These are phyloP conservation scores for Tilletia walkeri DNA, from an alignment of 1,284 basidiomycete species.

Conservation along the genomic window DNA sequence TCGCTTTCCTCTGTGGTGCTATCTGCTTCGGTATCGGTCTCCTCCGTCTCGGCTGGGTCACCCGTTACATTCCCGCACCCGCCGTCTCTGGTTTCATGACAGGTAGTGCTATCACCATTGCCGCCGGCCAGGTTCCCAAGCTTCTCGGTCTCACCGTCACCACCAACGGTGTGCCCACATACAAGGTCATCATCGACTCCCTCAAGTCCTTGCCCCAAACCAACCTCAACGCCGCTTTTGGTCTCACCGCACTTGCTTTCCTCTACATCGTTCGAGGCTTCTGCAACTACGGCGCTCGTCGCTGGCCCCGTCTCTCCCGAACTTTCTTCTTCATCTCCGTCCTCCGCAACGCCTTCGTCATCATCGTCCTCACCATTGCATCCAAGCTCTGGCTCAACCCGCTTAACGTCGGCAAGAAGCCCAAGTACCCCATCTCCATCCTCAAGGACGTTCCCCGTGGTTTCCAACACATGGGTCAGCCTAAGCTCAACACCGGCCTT, in stretches of 20 bases:
- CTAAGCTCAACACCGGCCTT: constrained; percentile 67
- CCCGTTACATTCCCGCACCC: constrained; percentile 88
- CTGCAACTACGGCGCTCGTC: constrained; percentile 65
- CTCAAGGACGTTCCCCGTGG: constrained; percentile 67
- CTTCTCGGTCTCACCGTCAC: constrained; percentile 47
- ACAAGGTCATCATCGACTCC: constrained; percentile 84
- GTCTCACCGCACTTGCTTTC: constrained; percentile 70
- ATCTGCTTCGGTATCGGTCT: constrained; percentile 89
- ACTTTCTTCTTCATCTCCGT: constrained; percentile 59
- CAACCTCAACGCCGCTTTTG: constrained; percentile 82
- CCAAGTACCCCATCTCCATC: constrained; percentile 78
- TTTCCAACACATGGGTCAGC: constrained; percentile 68
- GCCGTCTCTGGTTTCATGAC: constrained; percentile 83
- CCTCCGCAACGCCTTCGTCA: constrained; percentile 52
- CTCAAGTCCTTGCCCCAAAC: constrained; percentile 75
- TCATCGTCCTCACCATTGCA: constrained; percentile 62
- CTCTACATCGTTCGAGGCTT: constrained; percentile 74
- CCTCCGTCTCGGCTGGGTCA: constrained; percentile 87
- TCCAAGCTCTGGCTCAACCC: constrained; percentile 45
- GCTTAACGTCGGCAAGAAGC: constrained; percentile 21
- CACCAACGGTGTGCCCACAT: constrained; percentile 63
- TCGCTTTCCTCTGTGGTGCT: constrained; percentile 87
- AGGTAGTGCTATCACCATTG: constrained; percentile 54
- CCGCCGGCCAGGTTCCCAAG: constrained; percentile 52
- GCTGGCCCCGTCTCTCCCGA: constrained; percentile 72